Percentiles rank a stretch among this genome's conserved stretches.
These are phyloP conservation scores for Wickerhamiella australiensis DNA, from an alignment of 805 yeast species.

Conservation along the genomic window DNA sequence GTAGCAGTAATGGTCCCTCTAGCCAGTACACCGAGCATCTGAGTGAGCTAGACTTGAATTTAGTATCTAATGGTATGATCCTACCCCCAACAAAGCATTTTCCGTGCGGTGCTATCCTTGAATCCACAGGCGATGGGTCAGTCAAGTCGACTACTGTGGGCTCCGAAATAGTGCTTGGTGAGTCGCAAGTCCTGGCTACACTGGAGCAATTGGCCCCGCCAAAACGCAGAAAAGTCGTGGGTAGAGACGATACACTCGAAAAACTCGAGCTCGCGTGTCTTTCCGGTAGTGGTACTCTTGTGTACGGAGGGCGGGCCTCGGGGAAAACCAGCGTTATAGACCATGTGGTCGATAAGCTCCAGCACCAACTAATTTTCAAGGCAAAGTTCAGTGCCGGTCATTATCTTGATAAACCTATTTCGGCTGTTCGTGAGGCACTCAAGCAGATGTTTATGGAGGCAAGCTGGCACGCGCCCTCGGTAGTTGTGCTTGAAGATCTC, in stretches of 20 bases:
- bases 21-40: neutral
- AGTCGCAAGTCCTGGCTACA: slow-evolving; percentile 16
- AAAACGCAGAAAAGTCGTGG: slow-evolving; percentile 35
- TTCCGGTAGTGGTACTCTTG: slow-evolving; percentile 43
- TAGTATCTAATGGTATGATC: slow-evolving; percentile 16
- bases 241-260: slow-evolving; percentile 39
- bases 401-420: slow-evolving; percentile 43
- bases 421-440: slow-evolving; percentile 35
- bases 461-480: slow-evolving; percentile 68
- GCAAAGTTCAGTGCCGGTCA: slow-evolving; percentile 41
- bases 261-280: slow-evolving; percentile 33
- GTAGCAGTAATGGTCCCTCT: too few relatives aligned
- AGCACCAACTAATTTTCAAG: slow-evolving; percentile 36
- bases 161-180: slow-evolving; percentile 16
- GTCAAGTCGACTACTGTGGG: slow-evolving; percentile 14
- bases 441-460: slow-evolving; percentile 38
- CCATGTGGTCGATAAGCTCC: slow-evolving; percentile 32
- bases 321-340: slow-evolving; percentile 58
- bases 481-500: slow-evolving; percentile 64
- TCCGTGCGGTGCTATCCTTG: slow-evolving; percentile 18
- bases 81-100: slow-evolving; percentile 15
- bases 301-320: slow-evolving; percentile 67
- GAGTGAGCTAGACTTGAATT: slow-evolving; percentile 12
- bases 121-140: slow-evolving; percentile 8
- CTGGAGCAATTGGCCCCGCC: slow-evolving; percentile 1